Base-by-base conservation (phyloP, 1,139 yeast genomes). In the Yamadazyma atlantica region DNA sequence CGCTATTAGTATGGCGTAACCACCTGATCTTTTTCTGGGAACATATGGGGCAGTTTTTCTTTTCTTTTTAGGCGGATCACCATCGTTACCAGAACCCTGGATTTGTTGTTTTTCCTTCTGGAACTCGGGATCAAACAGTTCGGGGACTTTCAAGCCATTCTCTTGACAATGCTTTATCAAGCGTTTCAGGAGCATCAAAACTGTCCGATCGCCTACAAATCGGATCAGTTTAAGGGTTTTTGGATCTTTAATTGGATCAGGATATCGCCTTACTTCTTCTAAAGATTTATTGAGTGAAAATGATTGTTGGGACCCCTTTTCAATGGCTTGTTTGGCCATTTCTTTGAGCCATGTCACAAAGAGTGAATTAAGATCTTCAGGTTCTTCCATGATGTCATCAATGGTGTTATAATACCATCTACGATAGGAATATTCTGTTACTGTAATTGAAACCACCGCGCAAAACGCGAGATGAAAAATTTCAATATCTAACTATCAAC, bases 1-100 rank as follows among this genome's bases (percentile, higher is more conserved):
- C 0, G 85, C 84, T 15, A 89, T 48, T 27, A 92, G 53, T 5
- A 92, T 85, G 0, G 95, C 96, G 62, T 85, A 92, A 0, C 89
- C 94, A 0, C 97, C 97, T 0, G 95, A 80, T 29, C 94, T 66
- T 45, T 79, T 80, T 32, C 73, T 71, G 1, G 98, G 98, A 0
- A 90, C 73, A 55, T 87, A 92, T 30, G 33, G 30, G 6, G 41
- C 21, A 60, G 65, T 40, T 70, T 66, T 38, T 60, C 38, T 52
- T 55, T 41, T 52, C 25, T 37, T 25, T 13, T 29, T 29, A 6
- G 42, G 46, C 4, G 33, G 35, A 2, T 36, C 39, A 10, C 36
- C 41, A 3, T 41, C 13, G 13, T 26, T 11, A 13, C 16, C 40
- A 10, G 37, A n/a, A n/a, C n/a, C 12, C n/a, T 35, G 34, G 7